phyloP scores from a whole-genome alignment of 2,329 filamentous ascomycete species.

The Hypoxylon sp. region DNA sequence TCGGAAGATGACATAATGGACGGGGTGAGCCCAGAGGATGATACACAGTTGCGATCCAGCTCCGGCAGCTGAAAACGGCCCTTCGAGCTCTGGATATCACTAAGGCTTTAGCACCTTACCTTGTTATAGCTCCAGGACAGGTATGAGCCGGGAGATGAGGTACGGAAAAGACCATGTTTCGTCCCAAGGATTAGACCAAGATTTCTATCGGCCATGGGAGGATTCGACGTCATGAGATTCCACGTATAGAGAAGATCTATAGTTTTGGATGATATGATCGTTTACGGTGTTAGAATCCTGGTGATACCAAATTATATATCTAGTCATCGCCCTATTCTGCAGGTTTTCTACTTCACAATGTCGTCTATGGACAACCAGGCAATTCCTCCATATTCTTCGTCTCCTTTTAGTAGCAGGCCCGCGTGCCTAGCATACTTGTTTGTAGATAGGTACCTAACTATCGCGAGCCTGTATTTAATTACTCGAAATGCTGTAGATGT shows the following conservation, averaged over 20 bases:
- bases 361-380: neutral
- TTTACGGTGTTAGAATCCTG: too few species aligned
- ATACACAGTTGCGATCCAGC: neutral
- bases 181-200: neutral
- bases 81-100: too few species aligned
- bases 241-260: neutral
- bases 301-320: too few species aligned
- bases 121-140: too few species aligned
- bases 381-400: neutral
- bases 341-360: too few species aligned
- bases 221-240: neutral
- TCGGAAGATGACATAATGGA: slow-evolving; percentile 43
- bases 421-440: neutral
- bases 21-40: neutral
- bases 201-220: neutral
- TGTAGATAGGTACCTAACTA: neutral
- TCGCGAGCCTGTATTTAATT: neutral
- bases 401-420: neutral
- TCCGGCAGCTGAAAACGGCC: neutral
- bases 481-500: neutral
- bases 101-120: neutral
- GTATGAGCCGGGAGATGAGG: slow-evolving; percentile 3
- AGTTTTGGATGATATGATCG: too few species aligned
- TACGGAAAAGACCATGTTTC: neutral
- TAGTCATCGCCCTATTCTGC: too few species aligned